Percentiles rank a stretch among this genome's conserved stretches.
phyloP scores from a whole-genome alignment of 2,329 filamentous ascomycete genomes.

The Rutstroemia sp. region DNA sequence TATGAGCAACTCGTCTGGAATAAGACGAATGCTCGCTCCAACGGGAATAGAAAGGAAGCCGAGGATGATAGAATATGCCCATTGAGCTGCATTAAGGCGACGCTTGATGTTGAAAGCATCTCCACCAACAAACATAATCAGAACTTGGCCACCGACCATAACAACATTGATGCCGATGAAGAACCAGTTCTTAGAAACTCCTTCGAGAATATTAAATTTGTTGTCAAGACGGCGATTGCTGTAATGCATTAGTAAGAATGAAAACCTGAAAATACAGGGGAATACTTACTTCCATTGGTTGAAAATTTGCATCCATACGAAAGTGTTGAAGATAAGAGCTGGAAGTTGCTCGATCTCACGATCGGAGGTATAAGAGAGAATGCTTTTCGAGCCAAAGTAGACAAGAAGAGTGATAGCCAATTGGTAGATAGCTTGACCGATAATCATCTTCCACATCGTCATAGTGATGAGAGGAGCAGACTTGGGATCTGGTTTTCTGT shows the following conservation, averaged over 20 bases:
- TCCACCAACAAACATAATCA: conserved; percentile 86
- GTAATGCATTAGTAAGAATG: conserved; percentile 20
- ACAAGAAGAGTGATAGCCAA: conserved; percentile 71
- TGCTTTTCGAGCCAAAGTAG: conserved; percentile 62
- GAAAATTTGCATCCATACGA: conserved; percentile 99
- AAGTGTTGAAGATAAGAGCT: conserved; percentile 93
- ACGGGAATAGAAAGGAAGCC: conserved; percentile 80
- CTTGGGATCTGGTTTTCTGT: conserved; percentile 68
- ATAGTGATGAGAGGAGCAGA: conserved; percentile 71
- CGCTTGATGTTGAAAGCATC: conserved; percentile 57
- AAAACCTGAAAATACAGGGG: conserved; percentile 6
- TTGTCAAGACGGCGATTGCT: conserved; percentile 91
- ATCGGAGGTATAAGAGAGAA: conserved; percentile 50
- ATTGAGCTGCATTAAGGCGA: conserved; percentile 64
- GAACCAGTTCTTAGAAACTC: conserved; percentile 76
- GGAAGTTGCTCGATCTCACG: conserved; percentile 47
- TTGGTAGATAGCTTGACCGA: conserved; percentile 87
- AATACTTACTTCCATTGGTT: conserved; percentile 83
- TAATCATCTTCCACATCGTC: conserved; percentile 99
- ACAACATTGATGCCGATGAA: conserved; percentile 79
- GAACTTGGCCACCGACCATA: conserved; percentile 82
- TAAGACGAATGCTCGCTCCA: conserved; percentile 70
- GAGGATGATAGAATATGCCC: conserved; percentile 80
- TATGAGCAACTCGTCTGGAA: conserved; percentile 57
- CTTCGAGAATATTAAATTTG: conserved; percentile 91